Evolutionary conservation across 202 grass and related monocot genomes (phyloP).

Genomic region (Digitaria exilis): DNA sequence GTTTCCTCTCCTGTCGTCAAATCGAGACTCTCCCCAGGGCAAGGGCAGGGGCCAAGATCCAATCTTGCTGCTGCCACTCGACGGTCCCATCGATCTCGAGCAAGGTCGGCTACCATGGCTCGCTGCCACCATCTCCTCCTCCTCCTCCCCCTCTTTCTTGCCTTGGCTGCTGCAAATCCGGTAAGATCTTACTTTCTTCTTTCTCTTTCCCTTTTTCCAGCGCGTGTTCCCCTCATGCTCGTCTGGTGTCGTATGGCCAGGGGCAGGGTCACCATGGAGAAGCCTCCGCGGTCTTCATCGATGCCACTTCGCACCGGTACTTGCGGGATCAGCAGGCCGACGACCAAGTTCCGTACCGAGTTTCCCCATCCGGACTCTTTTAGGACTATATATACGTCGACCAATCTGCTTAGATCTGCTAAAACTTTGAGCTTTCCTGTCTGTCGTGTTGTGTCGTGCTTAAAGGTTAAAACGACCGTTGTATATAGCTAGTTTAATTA

Average conservation of each 20-base stretch:
- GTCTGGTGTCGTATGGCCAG: background rate
- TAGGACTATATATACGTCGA: background rate
- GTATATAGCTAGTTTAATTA: background rate
- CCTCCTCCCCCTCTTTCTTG: constrained; percentile 23
- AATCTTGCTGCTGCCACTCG: constrained; percentile 30
- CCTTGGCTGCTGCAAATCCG: constrained; percentile 22
- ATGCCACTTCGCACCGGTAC: constrained; percentile 49
- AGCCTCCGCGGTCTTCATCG: constrained; percentile 48
- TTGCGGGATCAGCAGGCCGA: constrained; percentile 41
- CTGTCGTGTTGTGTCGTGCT: too few species aligned
- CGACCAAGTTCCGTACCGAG: constrained; percentile 25
- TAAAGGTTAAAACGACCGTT: background rate
- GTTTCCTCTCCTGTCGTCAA: background rate
- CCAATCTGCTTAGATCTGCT: constrained; percentile 16
- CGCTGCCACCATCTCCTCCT: background rate
- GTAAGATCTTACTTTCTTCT: constrained; percentile 24
- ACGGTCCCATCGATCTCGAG: constrained; percentile 27
- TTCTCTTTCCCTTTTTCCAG: background rate
- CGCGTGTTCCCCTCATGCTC: background rate
- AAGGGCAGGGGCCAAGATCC: constrained; percentile 34
- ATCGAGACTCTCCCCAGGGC: background rate
- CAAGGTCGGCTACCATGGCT: constrained; percentile 37
- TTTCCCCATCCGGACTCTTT: constrained; percentile 1
- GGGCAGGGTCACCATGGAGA: background rate
- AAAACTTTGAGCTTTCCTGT: background rate